Conservation (phyloP, 768 basidiomycete genomes). For the Lactifluus pinguis region DNA sequence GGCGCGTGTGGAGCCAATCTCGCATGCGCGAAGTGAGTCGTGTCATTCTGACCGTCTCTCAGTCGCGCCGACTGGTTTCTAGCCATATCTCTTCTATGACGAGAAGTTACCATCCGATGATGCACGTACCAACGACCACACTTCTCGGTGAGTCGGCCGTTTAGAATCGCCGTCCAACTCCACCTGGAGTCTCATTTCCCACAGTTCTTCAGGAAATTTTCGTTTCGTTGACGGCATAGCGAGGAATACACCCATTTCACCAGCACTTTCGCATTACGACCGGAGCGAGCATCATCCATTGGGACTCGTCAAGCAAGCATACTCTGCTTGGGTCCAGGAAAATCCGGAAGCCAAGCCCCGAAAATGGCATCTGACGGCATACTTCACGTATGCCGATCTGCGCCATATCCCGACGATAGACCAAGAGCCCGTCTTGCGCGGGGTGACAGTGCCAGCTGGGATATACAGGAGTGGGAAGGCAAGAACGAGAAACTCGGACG, state of each 20-base stretch:
- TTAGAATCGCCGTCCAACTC: conserved; percentile 1
- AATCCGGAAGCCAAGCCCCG: conserved; percentile 38
- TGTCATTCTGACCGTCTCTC: not conserved
- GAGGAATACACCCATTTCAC: conserved; percentile 39
- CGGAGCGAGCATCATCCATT: conserved; percentile 42
- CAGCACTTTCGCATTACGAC: conserved; percentile 50
- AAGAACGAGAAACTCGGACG: conserved; percentile 29
- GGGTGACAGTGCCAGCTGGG: conserved; percentile 30
- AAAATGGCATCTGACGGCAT: conserved; percentile 58
- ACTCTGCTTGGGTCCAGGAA: conserved; percentile 51
- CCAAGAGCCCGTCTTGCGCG: conserved; percentile 30
- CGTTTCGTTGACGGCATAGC: conserved; percentile 52
- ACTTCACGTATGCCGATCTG: conserved; percentile 34
- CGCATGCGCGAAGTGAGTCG: conserved; percentile 48
- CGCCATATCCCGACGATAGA: conserved; percentile 31
- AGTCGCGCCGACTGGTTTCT: conserved; percentile 2
- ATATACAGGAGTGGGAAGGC: conserved; percentile 36
- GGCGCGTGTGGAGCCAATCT: conserved; percentile 58
- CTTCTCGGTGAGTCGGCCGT: conserved; percentile 29
- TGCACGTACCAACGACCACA: conserved; percentile 29
- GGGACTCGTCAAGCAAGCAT: conserved; percentile 63
- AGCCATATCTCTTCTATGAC: conserved; percentile 68
- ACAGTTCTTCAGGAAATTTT: conserved; percentile 22
- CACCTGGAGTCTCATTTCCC: conserved; percentile 4
- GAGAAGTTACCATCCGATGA: conserved; percentile 44